Base-by-base conservation (phyloP, 1,284 basidiomycete species). In the Rhodotorula sp. region DNA sequence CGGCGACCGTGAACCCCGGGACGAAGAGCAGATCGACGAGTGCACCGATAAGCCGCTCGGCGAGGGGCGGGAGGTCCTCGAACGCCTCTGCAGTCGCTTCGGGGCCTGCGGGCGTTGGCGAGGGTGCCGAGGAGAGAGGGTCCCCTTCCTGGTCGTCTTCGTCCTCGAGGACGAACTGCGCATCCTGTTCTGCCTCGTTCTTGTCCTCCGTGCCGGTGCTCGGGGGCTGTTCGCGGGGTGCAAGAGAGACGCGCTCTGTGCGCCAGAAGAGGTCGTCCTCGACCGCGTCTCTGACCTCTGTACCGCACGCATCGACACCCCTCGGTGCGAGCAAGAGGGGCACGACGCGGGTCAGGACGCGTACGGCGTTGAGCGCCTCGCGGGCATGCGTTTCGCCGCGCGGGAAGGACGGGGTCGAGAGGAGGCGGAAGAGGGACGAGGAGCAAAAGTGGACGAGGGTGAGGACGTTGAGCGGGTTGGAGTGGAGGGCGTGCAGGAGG, bases 1-100 rank as follows among this genome's bases (percentile, higher is more conserved):
- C 86, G 12, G 93, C 91, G 25, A 96, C 83, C 1, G 91, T 95
- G 80, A 96, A 95, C 21, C 91, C 92, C 77, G 91, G 94, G 79
- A 91, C 93, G 81, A 95, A 97, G 51, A 95, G 82, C 39, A 96
- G 84, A 80, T 96, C 93, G 71, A 93, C 86, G 13, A 91, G 83
- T 72, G 88, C 88, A 76, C 85, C 87, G 77, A 95, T 90, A 37
- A 96, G 83, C 72, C 87, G 85, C 79, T 94, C 91, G 2, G 88
- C 90, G 2, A 94, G 82, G 17, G 90, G 90, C 2, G 92, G 91
- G 36, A 88, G 79, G 25, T 83, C 71, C 76, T 86, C 87, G 79
- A 44, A 61, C 13, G 75, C 76, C 21, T 72, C 71, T 64, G 66
- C 59, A 15, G 57, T 37, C 10, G 39, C 12, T 4, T 39, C 9